Evolutionary conservation across 768 basidiomycete genomes (phyloP), one percentile per base, ranked within the genome.

Genomic region (Pleurotus ostreatus): DNA sequence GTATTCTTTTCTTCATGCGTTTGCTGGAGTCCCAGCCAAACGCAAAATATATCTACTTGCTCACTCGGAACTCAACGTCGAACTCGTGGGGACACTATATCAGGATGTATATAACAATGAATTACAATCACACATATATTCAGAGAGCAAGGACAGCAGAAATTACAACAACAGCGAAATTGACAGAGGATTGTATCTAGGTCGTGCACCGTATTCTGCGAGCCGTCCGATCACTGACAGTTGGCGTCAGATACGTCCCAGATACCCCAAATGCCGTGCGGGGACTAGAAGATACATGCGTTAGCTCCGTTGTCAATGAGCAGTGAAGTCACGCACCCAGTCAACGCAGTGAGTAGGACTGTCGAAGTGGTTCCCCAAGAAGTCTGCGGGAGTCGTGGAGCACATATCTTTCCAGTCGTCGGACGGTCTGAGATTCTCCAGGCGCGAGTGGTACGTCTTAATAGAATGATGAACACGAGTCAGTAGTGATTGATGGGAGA

Each of bases 371-470:
- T 49, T n/a, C 15, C 22, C 25, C 3, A 23, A n/a, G 18, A 49
- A 49, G 15, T 34, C 22, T 8, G 48, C 48, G 15, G 48, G 48
- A 5, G 48, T 37, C 6, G 25, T 49, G 15, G 48, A 49, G 23
- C 48, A 49, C 48, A 49, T 49, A 6, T 16, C 22, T 7, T 37
- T n/a, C 48, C 48, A 49, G 15, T 49, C 48, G 38, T 49, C 48
- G 25, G 15, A n/a, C 5, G 23, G 12, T n/a, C 16, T 26, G 4
- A 49, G 13, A 8, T 37, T 37, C 15, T 34, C 26, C 11, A 49
- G 48, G 15, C 38, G 48, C 15, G 48, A n/a, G 34, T 49, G 48
- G 16, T 18, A 49, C 5, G 22, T 49, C 48, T 49, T 34, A 9
- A 34, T 34, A 48, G 23, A 7, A 11, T 12, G 22, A 23, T 26